Base-by-base conservation (phyloP, 441 rosid genomes). In the Pelargonium myrrhifolium region DNA sequence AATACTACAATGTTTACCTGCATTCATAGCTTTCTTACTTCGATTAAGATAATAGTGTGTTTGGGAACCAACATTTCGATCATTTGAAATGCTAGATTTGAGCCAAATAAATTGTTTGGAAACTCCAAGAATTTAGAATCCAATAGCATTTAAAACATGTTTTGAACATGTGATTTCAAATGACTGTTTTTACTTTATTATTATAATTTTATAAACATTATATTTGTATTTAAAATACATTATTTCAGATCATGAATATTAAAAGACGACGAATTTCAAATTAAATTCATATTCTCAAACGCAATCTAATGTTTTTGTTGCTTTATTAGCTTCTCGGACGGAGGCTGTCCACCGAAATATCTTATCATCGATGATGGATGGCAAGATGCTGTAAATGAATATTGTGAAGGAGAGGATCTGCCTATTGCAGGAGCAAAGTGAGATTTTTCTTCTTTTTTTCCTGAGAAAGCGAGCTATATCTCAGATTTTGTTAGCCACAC, bases 291-390 rank as follows among this genome's bases (percentile, higher is more conserved):
- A n/a, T n/a, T n/a, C n/a, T n/a, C n/a, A n/a, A n/a, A n/a, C n/a
- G n/a, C n/a, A n/a, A n/a, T n/a, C n/a, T n/a, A n/a, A 4, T 31
- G 37, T 39, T 37, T 56, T 42, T 26, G 20, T 9, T 6, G 11
- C 10, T 71, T 43, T 12, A 11, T 43, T 22, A 73, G 69, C 24
- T 61, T 64, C 4, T 17, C 18, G 18, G 62, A 73, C 24, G 66
- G 69, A 56, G 72, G 69, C 40, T 64, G 55, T 35, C 39, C 59
- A 10, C 76, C 69, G 31, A 64, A 65, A 21, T 64, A 18, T 42
- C 47, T 73, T n/a, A 53, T 70, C 49, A 68, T 69, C 1, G 76
- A 68, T 56, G 72, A 68, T 12, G 69, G 69, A 58, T 68, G 76
- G 72, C 76, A 65, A 63, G 59, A 59, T n/a, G 22, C 43, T 3